Percentiles rank a stretch among this genome's conserved stretches.
These are phyloP conservation scores for Lentinula sp. DNA, from an alignment of 768 basidiomycete species.

Conservation along the genomic window DNA sequence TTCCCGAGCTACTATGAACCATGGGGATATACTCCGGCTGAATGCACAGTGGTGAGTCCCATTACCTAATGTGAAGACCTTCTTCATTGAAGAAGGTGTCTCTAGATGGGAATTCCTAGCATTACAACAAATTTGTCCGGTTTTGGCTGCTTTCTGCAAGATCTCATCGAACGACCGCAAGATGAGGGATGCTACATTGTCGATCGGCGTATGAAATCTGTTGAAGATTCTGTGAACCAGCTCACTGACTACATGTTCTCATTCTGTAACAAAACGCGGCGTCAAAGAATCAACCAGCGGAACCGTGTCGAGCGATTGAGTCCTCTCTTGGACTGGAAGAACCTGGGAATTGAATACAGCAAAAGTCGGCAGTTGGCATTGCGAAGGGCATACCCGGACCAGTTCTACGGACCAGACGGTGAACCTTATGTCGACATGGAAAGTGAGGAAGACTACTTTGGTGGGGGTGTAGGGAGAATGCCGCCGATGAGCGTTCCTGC, in stretches of 20 bases:
- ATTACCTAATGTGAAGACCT: background rate
- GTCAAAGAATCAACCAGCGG: conserved; percentile 97
- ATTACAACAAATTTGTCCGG: conserved; percentile 98
- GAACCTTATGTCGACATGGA: conserved; percentile 27
- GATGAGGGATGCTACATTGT: conserved; percentile 98
- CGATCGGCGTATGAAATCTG: conserved; percentile 81
- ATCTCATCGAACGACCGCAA: conserved; percentile 89
- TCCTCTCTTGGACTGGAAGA: conserved; percentile 97
- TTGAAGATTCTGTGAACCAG: conserved; percentile 88
- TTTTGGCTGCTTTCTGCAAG: conserved; percentile 98
- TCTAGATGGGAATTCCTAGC: conserved; percentile 93
- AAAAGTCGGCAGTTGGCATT: conserved; percentile 92
- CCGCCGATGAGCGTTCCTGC: conserved; percentile 76
- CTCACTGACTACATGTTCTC: conserved; percentile 70
- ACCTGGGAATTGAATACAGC: conserved; percentile 93
- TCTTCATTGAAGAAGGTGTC: background rate
- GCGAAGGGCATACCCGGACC: conserved; percentile 91
- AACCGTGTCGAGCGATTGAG: conserved; percentile 94
- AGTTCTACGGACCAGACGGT: conserved; percentile 62
- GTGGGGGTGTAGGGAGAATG: conserved; percentile 61
- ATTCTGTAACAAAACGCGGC: conserved; percentile 79
- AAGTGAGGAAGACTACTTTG: conserved; percentile 39
- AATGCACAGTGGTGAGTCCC: conserved; percentile 87
- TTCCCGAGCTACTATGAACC: conserved; percentile 98
- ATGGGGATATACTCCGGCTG: conserved; percentile 96